These are phyloP conservation scores for Fusarium paranaense DNA, from an alignment of 2,329 filamentous ascomycete genomes.

Conservation along the genomic window DNA sequence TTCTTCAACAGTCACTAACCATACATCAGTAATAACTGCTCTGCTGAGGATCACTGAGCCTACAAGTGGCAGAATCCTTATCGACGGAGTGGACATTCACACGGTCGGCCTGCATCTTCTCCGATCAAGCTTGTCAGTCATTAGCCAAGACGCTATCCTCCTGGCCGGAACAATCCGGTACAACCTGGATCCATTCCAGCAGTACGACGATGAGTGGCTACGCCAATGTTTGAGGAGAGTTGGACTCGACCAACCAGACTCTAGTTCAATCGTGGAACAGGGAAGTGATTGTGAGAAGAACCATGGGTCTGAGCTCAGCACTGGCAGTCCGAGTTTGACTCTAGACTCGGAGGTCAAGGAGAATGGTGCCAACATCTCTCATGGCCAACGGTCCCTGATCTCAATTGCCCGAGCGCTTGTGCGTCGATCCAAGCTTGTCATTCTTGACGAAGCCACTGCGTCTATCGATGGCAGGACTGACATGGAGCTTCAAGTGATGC, in stretches of 20 bases:
- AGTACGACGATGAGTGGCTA: slow-evolving; percentile 21
- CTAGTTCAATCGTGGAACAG: background rate
- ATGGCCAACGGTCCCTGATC: slow-evolving; percentile 19
- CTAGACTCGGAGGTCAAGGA: slow-evolving; percentile 28
- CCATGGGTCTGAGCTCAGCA: background rate
- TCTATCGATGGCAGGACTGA: slow-evolving; percentile 26
- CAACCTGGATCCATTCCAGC: slow-evolving; percentile 28
- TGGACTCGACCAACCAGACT: background rate
- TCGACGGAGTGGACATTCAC: slow-evolving; percentile 23
- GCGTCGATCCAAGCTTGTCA: slow-evolving; percentile 12
- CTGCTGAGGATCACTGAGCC: slow-evolving; percentile 18
- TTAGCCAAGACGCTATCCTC: slow-evolving; percentile 29
- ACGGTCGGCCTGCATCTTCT: slow-evolving; percentile 19
- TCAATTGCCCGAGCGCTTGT: slow-evolving; percentile 26
- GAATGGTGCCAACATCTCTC: slow-evolving; percentile 26
- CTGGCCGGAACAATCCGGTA: slow-evolving; percentile 23
- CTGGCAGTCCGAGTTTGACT: background rate
- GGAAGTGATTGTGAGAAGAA: background rate
- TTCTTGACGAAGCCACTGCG: slow-evolving; percentile 22
- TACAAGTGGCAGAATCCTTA: slow-evolving; percentile 19
- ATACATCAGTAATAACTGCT: slow-evolving; percentile 13
- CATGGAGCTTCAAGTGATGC: slow-evolving; percentile 19
- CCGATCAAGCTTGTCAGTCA: slow-evolving; percentile 23
- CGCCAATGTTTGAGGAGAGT: slow-evolving; percentile 17
- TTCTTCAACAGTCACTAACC: background rate